Conservation (phyloP, 768 basidiomycete genomes). For the Naematelia aurantialba region DNA sequence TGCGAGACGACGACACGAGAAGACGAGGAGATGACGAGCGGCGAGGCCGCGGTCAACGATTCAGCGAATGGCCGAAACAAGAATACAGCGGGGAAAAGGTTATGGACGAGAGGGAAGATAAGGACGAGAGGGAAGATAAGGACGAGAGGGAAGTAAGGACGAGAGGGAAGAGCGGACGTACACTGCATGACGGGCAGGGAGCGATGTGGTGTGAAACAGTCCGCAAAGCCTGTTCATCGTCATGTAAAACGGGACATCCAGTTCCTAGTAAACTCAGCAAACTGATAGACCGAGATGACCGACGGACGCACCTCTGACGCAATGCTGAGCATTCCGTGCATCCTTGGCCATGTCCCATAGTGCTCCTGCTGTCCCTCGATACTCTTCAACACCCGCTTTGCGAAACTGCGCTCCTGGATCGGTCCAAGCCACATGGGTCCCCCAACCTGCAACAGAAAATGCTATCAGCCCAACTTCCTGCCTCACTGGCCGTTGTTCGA, state of each 20-base stretch:
- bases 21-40: not conserved
- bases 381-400: conserved; percentile 69
- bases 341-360: conserved; percentile 75
- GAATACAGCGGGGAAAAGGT: too few species aligned
- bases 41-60: too few species aligned
- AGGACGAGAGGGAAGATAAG: too few species aligned
- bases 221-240: conserved; percentile 33
- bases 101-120: too few species aligned
- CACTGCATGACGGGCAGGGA: conserved; percentile 18
- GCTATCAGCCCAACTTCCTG: not conserved
- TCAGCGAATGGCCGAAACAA: too few species aligned
- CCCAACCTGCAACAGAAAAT: conserved; percentile 59
- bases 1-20: not conserved
- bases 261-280: conserved; percentile 23
- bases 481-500: not conserved
- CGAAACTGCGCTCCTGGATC: conserved; percentile 72
- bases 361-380: conserved; percentile 61
- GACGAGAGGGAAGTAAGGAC: too few species aligned
- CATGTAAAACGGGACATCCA: conserved; percentile 40
- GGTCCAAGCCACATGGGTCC: conserved; percentile 97
- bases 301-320: conserved; percentile 69
- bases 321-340: conserved; percentile 92
- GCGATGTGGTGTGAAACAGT: conserved; percentile 21
- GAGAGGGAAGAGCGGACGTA: too few species aligned
- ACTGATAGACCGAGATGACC: not conserved